A percentile compares a stretch with the other conserved stretches of the same genome.
Conservation (phyloP, 768 basidiomycete genomes). For the Coprinellus micaceus region DNA sequence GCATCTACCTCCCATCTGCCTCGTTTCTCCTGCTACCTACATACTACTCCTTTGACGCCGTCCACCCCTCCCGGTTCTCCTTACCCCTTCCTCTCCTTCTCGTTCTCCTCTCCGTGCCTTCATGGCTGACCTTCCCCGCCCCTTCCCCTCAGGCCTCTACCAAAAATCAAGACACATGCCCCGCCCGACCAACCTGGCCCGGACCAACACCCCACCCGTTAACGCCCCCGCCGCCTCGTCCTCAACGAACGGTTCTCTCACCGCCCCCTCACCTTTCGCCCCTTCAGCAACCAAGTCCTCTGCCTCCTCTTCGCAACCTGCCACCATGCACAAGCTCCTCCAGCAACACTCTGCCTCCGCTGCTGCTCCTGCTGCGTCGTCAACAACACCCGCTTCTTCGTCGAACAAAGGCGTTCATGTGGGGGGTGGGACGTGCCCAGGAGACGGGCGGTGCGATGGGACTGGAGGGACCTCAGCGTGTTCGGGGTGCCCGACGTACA, state of each 20-base stretch:
- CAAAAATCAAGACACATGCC: constrained; percentile 78
- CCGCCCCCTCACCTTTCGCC: constrained; percentile 7
- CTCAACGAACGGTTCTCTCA: not conserved
- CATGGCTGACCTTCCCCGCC: not conserved
- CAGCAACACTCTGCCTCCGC: constrained; percentile 11
- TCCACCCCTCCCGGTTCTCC: not conserved
- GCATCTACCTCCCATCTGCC: constrained; percentile 3
- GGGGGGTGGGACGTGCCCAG: constrained; percentile 82
- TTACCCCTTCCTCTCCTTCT: not conserved
- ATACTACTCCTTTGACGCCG: not conserved
- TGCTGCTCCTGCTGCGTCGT: not conserved
- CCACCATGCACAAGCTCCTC: constrained; percentile 13
- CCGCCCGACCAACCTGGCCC: constrained; percentile 59
- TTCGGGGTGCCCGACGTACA: constrained; percentile 94
- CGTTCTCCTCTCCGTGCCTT: not conserved
- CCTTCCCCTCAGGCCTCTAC: constrained; percentile 62
- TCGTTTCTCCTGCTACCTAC: not conserved
- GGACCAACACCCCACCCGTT: constrained; percentile 27
- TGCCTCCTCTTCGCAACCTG: too few relatives aligned
- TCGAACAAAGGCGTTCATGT: too few relatives aligned
- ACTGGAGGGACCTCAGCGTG: constrained; percentile 93
- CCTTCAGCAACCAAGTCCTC: constrained; percentile 1
- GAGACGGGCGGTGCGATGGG: constrained; percentile 96
- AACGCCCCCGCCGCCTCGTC: constrained; percentile 6
- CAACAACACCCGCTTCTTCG: constrained; percentile 10